These are phyloP conservation scores for Prorocentrum cordatum DNA, from an alignment of 169 alveolate genomes.

Conservation along the genomic window DNA sequence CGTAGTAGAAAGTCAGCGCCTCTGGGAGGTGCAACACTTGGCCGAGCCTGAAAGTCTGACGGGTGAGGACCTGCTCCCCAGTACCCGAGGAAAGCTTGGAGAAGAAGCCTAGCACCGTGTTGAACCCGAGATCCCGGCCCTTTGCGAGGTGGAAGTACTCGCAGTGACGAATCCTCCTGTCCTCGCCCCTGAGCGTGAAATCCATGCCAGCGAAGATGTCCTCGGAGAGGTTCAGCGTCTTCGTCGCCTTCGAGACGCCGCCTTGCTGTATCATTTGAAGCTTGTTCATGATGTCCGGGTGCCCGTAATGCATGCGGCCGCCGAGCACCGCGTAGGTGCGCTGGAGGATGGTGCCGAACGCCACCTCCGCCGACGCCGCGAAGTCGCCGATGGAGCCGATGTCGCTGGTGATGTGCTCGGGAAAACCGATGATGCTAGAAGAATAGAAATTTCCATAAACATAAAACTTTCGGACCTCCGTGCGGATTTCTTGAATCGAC, in stretches of 20 bases:
- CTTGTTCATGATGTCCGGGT: conserved; percentile 55
- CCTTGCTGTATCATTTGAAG: conserved; percentile 62
- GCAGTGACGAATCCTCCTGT: conserved; percentile 25
- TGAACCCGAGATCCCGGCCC: conserved; percentile 66
- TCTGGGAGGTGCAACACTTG: conserved; percentile 61
- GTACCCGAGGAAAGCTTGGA: conserved; percentile 64
- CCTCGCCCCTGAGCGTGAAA: conserved; percentile 35
- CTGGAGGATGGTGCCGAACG: conserved; percentile 50
- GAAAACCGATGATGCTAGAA: too few species aligned
- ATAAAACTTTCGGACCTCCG: too few species aligned
- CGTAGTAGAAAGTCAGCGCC: conserved; percentile 59
- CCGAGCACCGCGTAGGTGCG: conserved; percentile 53
- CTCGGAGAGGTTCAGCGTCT: conserved; percentile 49
- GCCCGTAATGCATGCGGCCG: conserved; percentile 46
- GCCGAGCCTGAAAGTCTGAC: conserved; percentile 28
- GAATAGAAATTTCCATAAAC: too few species aligned
- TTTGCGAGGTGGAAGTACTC: conserved; percentile 58
- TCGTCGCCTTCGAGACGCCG: conserved; percentile 52
- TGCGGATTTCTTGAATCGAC: too few species aligned
- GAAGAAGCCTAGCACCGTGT: conserved; percentile 63
- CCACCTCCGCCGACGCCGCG: conserved; percentile 45
- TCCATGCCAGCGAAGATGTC: conserved; percentile 66
- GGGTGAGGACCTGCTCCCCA: conserved; percentile 51
- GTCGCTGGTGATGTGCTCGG: conserved; percentile 64
- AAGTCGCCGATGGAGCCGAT: conserved; percentile 64